Percentiles rank a stretch among this genome's conserved stretches.
phyloP scores from a whole-genome alignment of 345 rosid genomes.

The Salix viminalis region DNA sequence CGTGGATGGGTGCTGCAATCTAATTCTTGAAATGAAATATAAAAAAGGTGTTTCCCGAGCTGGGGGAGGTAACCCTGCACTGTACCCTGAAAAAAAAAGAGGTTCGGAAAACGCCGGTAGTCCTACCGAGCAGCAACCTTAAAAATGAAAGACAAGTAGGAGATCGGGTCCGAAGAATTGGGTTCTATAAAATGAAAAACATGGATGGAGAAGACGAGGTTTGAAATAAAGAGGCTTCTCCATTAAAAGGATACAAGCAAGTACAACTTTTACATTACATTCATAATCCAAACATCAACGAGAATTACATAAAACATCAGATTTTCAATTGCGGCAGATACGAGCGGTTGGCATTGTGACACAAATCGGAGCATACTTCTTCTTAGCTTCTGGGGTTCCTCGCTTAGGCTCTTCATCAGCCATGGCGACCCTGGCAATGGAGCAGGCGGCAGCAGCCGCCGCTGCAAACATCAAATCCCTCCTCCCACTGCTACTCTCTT shows the following conservation, averaged over 20 bases:
- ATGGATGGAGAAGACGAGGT: not conserved
- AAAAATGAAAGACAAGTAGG: not conserved
- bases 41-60: not conserved
- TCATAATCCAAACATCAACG: not conserved
- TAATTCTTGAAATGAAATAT: not conserved
- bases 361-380: constrained; percentile 51
- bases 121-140: too few species aligned
- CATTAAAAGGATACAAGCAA: not conserved
- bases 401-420: constrained; percentile 38
- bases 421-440: constrained; percentile 40
- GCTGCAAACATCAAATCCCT: constrained; percentile 60
- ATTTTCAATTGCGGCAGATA: constrained; percentile 39
- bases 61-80: not conserved
- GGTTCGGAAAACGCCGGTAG: too few species aligned
- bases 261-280: not conserved
- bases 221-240: not conserved
- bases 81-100: not conserved
- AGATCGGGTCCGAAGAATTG: not conserved
- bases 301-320: not conserved
- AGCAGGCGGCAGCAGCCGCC: constrained; percentile 37
- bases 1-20: not conserved
- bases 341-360: constrained; percentile 64
- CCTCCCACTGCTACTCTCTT: constrained; percentile 38
- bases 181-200: not conserved
- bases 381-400: constrained; percentile 49